Conservation (phyloP, 176 grass and related monocot genomes). For the Aegilops bicornis region DNA sequence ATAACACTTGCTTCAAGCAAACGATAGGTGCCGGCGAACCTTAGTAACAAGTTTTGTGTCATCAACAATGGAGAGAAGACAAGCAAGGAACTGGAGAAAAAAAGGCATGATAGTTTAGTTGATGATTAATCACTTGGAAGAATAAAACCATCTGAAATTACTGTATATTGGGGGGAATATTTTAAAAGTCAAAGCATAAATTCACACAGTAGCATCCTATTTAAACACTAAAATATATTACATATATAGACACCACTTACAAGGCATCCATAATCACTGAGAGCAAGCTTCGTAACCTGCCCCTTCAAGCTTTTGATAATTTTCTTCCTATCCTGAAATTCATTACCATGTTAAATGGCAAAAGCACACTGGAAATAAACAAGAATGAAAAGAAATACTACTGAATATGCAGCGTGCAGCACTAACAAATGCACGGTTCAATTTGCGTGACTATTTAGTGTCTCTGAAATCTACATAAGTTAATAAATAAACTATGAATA, state of each 20-base stretch:
- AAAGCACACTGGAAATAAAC: not conserved
- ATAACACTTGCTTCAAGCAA: not conserved
- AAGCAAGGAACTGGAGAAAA: slow-evolving; percentile 62
- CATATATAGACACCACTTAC: slow-evolving; percentile 51
- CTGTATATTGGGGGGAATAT: not conserved
- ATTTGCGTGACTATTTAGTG: not conserved
- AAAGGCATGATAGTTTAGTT: slow-evolving; percentile 31
- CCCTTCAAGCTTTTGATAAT: slow-evolving; percentile 92
- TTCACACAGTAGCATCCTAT: not conserved
- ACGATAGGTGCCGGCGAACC: slow-evolving; percentile 22
- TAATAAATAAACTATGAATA: not conserved
- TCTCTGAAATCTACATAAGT: not conserved
- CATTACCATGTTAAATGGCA: slow-evolving; percentile 1
- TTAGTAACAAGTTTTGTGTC: slow-evolving; percentile 88
- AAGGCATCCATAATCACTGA: slow-evolving; percentile 82
- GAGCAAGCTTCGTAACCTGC: slow-evolving; percentile 66
- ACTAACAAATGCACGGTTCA: not conserved
- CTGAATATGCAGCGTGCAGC: not conserved
- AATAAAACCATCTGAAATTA: not conserved
- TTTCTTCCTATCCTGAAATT: slow-evolving; percentile 90
- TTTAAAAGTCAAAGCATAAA: not conserved
- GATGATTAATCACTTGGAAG: not conserved
- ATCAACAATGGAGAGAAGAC: slow-evolving; percentile 75
- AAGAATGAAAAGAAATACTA: not conserved
- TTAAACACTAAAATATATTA: not conserved